Percentiles rank a stretch among this genome's conserved stretches.
phyloP scores from a whole-genome alignment of 495 filamentous ascomycete genomes.

The Wilcoxina mikolae region DNA sequence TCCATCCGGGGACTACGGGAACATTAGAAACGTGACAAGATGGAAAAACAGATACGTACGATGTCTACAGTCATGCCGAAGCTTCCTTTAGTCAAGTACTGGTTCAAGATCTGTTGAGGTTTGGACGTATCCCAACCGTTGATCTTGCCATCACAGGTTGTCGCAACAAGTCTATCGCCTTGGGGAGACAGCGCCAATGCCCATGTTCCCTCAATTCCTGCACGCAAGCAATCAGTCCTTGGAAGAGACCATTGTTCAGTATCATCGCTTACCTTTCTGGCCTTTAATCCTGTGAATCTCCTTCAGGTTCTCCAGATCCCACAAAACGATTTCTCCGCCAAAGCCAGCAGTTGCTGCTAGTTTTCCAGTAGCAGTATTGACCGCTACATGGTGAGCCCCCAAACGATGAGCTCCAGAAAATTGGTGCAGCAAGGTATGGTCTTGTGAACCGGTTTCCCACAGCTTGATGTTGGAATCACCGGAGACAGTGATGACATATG shows the following conservation, averaged over 20 bases:
- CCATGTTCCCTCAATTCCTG: constrained; percentile 44
- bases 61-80: constrained; percentile 84
- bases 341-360: constrained; percentile 73
- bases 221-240: constrained; percentile 14
- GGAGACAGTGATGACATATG: constrained; percentile 61
- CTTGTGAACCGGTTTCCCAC: constrained; percentile 51
- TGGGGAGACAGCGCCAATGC: constrained; percentile 69
- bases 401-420: constrained; percentile 62
- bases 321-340: constrained; percentile 69
- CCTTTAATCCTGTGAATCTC: constrained; percentile 36
- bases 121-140: constrained; percentile 70
- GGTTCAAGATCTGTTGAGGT: constrained; percentile 43
- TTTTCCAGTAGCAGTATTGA: constrained; percentile 45
- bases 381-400: constrained; percentile 76
- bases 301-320: constrained; percentile 43
- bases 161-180: constrained; percentile 66
- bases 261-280: constrained; percentile 18
- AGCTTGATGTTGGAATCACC: constrained; percentile 67
- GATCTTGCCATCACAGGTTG: constrained; percentile 68
- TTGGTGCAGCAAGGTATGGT: constrained; percentile 62
- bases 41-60: constrained; percentile 31
- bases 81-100: constrained; percentile 79
- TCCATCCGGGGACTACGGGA: constrained; percentile 52
- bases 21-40: neutral
- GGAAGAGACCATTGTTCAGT: neutral